phyloP scores from a whole-genome alignment of 768 basidiomycete genomes.

The Podaxis mareebaensis region DNA sequence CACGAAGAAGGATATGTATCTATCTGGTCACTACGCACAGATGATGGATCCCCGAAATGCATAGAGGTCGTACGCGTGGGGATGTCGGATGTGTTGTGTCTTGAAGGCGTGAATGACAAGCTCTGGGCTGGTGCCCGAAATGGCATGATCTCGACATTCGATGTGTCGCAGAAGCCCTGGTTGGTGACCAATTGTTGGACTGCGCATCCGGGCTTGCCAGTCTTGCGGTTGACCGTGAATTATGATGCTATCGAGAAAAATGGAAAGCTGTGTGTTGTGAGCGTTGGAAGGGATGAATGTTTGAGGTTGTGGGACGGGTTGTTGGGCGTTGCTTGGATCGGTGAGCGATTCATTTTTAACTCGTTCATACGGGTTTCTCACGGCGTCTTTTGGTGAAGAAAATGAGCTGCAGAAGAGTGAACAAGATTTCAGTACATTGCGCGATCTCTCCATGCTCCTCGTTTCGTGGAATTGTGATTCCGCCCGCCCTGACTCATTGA shows the following conservation, averaged over 20 bases:
- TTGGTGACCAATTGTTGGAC: slow-evolving; percentile 84
- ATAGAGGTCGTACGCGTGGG: slow-evolving; percentile 79
- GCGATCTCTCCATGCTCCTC: slow-evolving; percentile 74
- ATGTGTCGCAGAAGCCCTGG: slow-evolving; percentile 77
- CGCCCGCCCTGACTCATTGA: slow-evolving; percentile 75
- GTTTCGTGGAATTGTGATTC: slow-evolving; percentile 95
- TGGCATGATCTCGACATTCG: slow-evolving; percentile 82
- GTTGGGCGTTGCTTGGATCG: slow-evolving; percentile 81
- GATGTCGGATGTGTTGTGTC: slow-evolving; percentile 74
- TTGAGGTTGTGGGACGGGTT: slow-evolving; percentile 90
- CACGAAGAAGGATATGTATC: slow-evolving; percentile 92
- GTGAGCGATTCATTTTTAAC: slow-evolving; percentile 46
- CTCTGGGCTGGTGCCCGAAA: slow-evolving; percentile 89
- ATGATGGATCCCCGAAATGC: slow-evolving; percentile 63
- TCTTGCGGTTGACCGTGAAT: slow-evolving; percentile 68
- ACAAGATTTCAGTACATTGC: slow-evolving; percentile 74
- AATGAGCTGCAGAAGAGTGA: slow-evolving; percentile 76
- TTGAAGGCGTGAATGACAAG: slow-evolving; percentile 82
- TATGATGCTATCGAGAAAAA: slow-evolving; percentile 71
- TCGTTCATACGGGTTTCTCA: slow-evolving; percentile 2
- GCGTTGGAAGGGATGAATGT: slow-evolving; percentile 71
- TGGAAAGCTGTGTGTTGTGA: slow-evolving; percentile 69
- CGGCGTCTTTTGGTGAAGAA: slow-evolving; percentile 44
- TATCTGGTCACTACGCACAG: slow-evolving; percentile 67
- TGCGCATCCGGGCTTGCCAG: slow-evolving; percentile 71